Evolutionary conservation across 768 basidiomycete genomes (phyloP), one percentile per base, ranked within the genome.

Genomic region (Mycena alexandri): DNA sequence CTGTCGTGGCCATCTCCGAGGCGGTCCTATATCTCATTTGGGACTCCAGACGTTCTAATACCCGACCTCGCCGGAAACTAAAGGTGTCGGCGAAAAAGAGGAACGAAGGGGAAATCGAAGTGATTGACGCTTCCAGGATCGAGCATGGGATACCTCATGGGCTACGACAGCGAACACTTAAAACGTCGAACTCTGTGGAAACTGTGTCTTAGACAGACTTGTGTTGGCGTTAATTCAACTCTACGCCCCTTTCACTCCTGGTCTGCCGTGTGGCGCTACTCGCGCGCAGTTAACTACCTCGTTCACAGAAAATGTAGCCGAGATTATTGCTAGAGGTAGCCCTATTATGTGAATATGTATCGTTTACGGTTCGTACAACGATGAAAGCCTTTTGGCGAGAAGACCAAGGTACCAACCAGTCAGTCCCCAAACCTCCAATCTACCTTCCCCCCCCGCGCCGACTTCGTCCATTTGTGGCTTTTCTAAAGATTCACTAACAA

Each of bases 341-440:
- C n/a, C n/a, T n/a, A n/a, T n/a, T n/a, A n/a, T n/a, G n/a, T n/a
- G n/a, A n/a, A n/a, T 29, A 29, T 29, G 29, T 29, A 38, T 54
- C 12, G 38, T 22, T 3, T 43, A 14, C 19, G 50, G n/a, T 12
- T 56, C 36, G 66, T 76, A 79, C 69, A 92, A 73, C 21, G 78
- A 79, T 68, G 81, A 85, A 87, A 66, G 51, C 25, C 36, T 54
- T 17, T 43, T 29, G 43, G 93, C 87, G 71, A 93, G 78, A 53
- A 86, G 71, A 51, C 84, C 85, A 59, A 93, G 81, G 79, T 93
- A 94, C 92, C 93, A 94, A 41, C 93, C 93, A 22, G 93, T 93
- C 74, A 94, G 78, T 0, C 93, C 93, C 92, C 93, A 94, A 29
- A 93, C 87, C 73, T 94, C 91, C 17, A 93, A 76, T 63, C 81